Conservation (phyloP, 371 early-diverging fungal genomes). For the Syncephalastrum racemosum region DNA sequence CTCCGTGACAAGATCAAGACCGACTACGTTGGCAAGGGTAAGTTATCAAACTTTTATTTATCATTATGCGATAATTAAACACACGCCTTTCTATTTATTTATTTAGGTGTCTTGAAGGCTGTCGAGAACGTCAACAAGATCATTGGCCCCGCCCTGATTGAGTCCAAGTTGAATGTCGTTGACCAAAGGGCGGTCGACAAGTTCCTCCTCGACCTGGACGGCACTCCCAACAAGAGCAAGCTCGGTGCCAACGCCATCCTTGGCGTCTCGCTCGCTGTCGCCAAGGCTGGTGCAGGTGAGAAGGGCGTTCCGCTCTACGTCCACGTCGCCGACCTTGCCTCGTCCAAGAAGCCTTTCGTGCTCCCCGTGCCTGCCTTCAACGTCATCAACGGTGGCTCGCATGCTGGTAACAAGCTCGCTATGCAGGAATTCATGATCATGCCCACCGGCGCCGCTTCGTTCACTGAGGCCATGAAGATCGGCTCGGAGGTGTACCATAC, state of each 20-base stretch:
- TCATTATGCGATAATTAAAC: not conserved
- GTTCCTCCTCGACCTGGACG: conserved; percentile 90
- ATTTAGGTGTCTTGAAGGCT: conserved; percentile 85
- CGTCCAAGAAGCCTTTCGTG: conserved; percentile 78
- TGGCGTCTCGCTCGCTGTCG: conserved; percentile 96
- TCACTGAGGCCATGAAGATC: conserved; percentile 97
- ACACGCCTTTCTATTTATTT: too few relatives aligned
- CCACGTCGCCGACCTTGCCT: conserved; percentile 89
- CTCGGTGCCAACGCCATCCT: conserved; percentile 99
- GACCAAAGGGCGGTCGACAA: conserved; percentile 92
- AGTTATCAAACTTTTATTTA: not conserved
- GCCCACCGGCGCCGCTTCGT: conserved; percentile 92
- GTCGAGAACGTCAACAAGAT: conserved; percentile 89
- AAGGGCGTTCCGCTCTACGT: conserved; percentile 90
- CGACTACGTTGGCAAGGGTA: conserved; percentile 94
- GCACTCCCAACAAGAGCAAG: conserved; percentile 93
- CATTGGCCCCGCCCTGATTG: conserved; percentile 84
- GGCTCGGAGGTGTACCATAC: conserved; percentile 96
- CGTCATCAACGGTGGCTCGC: conserved; percentile 99
- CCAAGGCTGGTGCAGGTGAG: conserved; percentile 94
- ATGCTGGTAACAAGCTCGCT: conserved; percentile 98
- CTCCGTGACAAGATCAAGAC: conserved; percentile 88
- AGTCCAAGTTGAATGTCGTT: conserved; percentile 70
- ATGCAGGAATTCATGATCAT: conserved; percentile 99
- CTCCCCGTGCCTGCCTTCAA: conserved; percentile 99